A percentile compares a stretch with the other conserved stretches of the same genome.
These are phyloP conservation scores for Lophium mytilinum DNA, from an alignment of 495 filamentous ascomycete genomes.

Conservation along the genomic window DNA sequence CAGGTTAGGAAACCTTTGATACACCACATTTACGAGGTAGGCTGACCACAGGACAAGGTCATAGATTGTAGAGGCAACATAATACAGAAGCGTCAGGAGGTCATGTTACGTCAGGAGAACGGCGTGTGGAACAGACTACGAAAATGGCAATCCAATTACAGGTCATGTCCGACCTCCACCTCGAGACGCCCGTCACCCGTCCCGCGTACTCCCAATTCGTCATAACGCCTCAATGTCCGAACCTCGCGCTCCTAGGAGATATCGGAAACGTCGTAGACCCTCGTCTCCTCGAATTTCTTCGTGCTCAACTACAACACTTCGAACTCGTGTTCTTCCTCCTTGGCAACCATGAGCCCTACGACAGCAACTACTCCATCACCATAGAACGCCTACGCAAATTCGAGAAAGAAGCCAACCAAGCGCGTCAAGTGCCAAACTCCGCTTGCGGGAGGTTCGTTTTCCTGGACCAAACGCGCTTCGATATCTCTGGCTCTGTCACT, in stretches of 20 bases:
- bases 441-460: constrained; percentile 1
- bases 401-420: neutral
- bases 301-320: constrained; percentile 39
- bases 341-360: constrained; percentile 52
- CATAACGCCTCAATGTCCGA: constrained; percentile 39
- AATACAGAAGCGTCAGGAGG: no score
- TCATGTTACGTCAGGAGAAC: no score
- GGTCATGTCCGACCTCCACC: constrained; percentile 50
- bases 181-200: constrained; percentile 35
- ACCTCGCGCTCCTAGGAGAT: constrained; percentile 50
- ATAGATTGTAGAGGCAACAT: no score
- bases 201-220: constrained; percentile 41
- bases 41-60: no score
- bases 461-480: constrained; percentile 36
- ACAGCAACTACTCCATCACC: constrained; percentile 30
- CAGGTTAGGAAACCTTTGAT: no score
- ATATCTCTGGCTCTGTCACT: constrained; percentile 32
- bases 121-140: no score
- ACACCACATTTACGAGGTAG: no score
- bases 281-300: constrained; percentile 37
- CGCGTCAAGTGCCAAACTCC: neutral
- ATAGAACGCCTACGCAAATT: constrained; percentile 20
- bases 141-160: constrained; percentile 31
- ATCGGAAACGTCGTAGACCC: constrained; percentile 42
- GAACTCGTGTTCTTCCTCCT: constrained; percentile 36